Evolutionary conservation across 352 stramenopile species (phyloP), one percentile per base, ranked within the genome.

Genomic region (Thalassiosira ordinaria): DNA sequence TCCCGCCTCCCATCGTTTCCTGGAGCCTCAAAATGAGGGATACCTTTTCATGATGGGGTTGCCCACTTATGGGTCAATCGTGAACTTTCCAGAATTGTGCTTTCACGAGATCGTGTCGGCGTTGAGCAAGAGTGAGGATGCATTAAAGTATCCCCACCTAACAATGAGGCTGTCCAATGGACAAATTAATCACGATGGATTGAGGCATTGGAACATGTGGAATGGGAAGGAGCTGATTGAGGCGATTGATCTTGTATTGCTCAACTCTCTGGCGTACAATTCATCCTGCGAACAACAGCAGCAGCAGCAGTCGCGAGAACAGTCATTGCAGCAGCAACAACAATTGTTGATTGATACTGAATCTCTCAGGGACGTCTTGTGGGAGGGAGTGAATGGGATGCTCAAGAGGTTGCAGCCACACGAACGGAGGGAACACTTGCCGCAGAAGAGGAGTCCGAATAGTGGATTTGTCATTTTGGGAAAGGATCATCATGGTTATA

Each of bases 201-300:
- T 89, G 16, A 33, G 59, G 27, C 39, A 65, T 18, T 91, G 83
- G 80, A 91, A 91, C 41, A 88, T 90, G 81, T 90, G 80, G 80
- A 78, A 82, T 47, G 83, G 86, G 47, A 62, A 57, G 0, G 49
- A 89, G n/a, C 69, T 91, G 1, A 62, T 91, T 26, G 72, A 90
- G 74, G 83, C 86, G 11, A 86, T 90, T 31, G 86, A 91, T 75
- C 56, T 91, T n/a, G 82, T 91, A 9, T 69, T 91, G 46, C 68
- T 91, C 39, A 91, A 90, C 63, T 66, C 78, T 1, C 33, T 91
- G 18, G 83, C 80, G 2, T 90, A 90, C 51, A 64, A 78, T 66
- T n/a, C n/a, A n/a, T n/a, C n/a, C n/a, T n/a, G n/a, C n/a, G n/a
- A n/a, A n/a, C n/a, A n/a, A n/a, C n/a, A n/a, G n/a, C n/a, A n/a